Evolutionary conservation across 768 basidiomycete genomes (phyloP).

Genomic region (Amanita inopinata): DNA sequence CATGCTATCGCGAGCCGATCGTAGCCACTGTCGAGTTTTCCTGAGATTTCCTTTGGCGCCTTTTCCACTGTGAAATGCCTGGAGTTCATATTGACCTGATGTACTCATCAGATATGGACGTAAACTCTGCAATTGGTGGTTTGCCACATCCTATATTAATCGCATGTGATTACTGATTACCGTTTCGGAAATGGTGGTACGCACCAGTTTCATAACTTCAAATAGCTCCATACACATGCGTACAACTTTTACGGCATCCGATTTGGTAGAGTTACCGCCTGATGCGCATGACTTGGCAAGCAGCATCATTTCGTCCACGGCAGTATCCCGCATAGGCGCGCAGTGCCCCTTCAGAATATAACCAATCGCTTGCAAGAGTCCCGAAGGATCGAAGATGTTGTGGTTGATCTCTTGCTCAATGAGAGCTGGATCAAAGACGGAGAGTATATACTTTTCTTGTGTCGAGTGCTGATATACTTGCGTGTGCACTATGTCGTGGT

Average conservation of each 20-base stretch:
- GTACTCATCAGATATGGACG: conserved; percentile 81
- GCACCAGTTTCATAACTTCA: conserved; percentile 90
- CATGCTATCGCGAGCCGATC: conserved; percentile 38
- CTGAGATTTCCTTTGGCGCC: conserved; percentile 34
- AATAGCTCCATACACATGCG: conserved; percentile 82
- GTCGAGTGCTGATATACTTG: conserved; percentile 55
- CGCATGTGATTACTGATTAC: conserved; percentile 14
- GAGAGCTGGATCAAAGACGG: conserved; percentile 72
- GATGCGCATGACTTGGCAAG: conserved; percentile 51
- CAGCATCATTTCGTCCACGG: conserved; percentile 76
- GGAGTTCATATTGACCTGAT: conserved; percentile 71
- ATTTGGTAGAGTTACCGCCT: conserved; percentile 42
- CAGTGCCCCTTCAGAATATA: conserved; percentile 82
- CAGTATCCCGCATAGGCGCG: conserved; percentile 84
- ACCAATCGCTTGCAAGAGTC: conserved; percentile 72
- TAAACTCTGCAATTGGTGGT: conserved; percentile 89
- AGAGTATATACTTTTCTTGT: conserved; percentile 57
- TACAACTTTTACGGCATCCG: conserved; percentile 64
- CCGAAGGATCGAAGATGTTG: conserved; percentile 68
- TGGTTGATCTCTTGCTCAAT: conserved; percentile 77
- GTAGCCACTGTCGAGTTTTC: conserved; percentile 59
- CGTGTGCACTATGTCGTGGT: conserved; percentile 46
- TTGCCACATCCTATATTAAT: conserved; percentile 76
- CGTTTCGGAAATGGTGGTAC: conserved; percentile 23
- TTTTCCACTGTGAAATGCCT: conserved; percentile 59